Conservation (phyloP, 225 moss, liverwort and hornwort species). For the Rhytidiadelphus loreus region DNA sequence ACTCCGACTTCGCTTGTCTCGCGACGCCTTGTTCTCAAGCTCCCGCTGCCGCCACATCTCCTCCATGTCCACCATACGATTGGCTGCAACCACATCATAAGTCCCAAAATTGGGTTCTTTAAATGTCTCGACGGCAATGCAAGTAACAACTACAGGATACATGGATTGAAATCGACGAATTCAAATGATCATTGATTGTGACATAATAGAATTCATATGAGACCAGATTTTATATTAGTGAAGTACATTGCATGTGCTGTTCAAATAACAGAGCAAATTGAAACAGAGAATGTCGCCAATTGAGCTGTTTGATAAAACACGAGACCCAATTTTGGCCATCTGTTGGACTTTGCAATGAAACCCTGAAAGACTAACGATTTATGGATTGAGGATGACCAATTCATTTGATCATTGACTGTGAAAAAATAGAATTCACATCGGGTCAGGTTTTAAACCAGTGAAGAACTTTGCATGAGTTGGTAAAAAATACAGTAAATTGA, state of each 20-base stretch:
- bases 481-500: background rate
- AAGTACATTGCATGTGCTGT: background rate
- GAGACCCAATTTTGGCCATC: background rate
- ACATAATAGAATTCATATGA: background rate
- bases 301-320: background rate
- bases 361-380: background rate
- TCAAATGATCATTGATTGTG: background rate
- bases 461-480: background rate
- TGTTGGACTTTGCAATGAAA: background rate
- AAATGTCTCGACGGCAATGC: background rate
- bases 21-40: slow-evolving; percentile 41
- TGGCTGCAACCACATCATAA: slow-evolving; percentile 35
- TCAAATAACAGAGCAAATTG: background rate
- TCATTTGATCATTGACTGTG: background rate
- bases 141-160: background rate
- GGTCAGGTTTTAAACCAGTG: background rate
- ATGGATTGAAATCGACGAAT: background rate
- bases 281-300: background rate
- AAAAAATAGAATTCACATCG: too few relatives aligned
- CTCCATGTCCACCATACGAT: slow-evolving; percentile 87
- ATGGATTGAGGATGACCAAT: background rate
- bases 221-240: background rate
- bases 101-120: background rate
- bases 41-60: slow-evolving; percentile 99
- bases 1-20: slow-evolving; percentile 29